phyloP scores from a whole-genome alignment of 2,329 filamentous ascomycete genomes.

The Lachnellula occidentalis region DNA sequence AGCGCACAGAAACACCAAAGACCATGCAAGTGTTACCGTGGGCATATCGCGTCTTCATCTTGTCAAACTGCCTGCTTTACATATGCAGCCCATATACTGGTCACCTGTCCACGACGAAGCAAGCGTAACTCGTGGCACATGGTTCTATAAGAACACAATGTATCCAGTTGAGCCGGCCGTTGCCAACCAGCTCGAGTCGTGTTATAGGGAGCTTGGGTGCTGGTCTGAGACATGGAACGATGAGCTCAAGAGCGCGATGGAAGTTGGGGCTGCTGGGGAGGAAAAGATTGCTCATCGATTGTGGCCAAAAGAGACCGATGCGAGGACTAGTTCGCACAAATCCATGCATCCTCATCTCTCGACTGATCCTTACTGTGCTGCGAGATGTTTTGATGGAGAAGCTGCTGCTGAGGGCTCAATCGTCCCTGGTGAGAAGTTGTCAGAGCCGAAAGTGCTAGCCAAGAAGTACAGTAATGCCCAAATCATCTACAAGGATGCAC shows the following conservation, averaged over 20 bases:
- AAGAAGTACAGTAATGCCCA: constrained; percentile 68
- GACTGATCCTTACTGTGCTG: constrained; percentile 53
- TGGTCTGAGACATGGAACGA: constrained; percentile 93
- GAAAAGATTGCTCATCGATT: constrained; percentile 78
- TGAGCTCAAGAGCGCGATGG: constrained; percentile 82
- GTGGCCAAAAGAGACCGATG: constrained; percentile 60
- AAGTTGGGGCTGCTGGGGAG: constrained; percentile 84
- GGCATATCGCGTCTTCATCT: constrained; percentile 86
- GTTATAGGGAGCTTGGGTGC: constrained; percentile 77
- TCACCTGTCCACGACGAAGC: constrained; percentile 86
- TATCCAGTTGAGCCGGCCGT: constrained; percentile 77
- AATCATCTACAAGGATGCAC: constrained; percentile 78
- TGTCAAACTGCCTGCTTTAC: constrained; percentile 72
- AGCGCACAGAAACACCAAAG: constrained; percentile 27
- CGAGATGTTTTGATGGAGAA: constrained; percentile 54
- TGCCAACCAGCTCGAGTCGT: constrained; percentile 88
- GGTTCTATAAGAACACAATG: constrained; percentile 98
- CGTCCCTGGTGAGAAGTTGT: constrained; percentile 19
- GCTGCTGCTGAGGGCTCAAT: constrained; percentile 50
- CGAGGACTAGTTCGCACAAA: constrained; percentile 31
- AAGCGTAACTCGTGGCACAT: constrained; percentile 77
- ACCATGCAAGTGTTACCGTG: constrained; percentile 62
- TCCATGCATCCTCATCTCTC: constrained; percentile 14
- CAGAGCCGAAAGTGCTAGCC: constrained; percentile 25
- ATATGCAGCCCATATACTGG: constrained; percentile 98